Base-by-base conservation (phyloP, 2,329 filamentous ascomycete species). In the Moelleriella libera region DNA sequence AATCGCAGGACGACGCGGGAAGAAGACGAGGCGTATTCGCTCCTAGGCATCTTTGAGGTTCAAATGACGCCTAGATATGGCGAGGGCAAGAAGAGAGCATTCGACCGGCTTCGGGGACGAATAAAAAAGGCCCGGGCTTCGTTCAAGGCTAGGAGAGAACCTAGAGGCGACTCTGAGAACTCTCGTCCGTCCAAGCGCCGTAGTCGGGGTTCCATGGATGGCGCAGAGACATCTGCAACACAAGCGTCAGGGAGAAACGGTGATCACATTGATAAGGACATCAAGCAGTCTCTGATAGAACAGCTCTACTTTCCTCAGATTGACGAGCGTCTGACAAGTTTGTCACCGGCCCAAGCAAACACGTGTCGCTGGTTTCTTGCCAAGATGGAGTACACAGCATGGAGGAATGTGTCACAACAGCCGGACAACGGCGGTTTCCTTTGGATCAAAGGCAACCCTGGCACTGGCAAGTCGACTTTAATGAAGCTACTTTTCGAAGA, bases 361-460 rank as follows among this genome's bases (percentile, higher is more conserved):
- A 41, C n/a, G 40, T 41, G 40, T n/a, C 40, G 7, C 40, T 41
- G 40, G 40, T 41, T 8, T 41, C 7, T 41, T n/a, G 9, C 14
- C 40, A 41, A 41, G n/a, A 14, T n/a, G 7, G 40, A 41, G n/a
- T 41, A 41, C 40, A 41, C n/a, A 14, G 40, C 40, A 14, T 46
- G 40, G 49, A 32, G 49, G 44, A 6, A 44, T 50, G 10, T 14
- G 40, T 11, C 40, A 41, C 40, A 41, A 41, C n/a, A 41, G 40
- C 40, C 40, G 14, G 7, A 41, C n/a, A 8, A 41, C 40, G 50
- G 44, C 39, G 51, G 47, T 43, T 48, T 45, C 29, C 34, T 53
- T 5, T 53, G 68, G 68, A 68, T 73, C 46, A 63, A 64, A 47
- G 70, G 69, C 3, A 67, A 69, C 21, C 62, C 67, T 3, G 67